phyloP scores from a whole-genome alignment of 331 rosid species.

The Rosa hybrid region DNA sequence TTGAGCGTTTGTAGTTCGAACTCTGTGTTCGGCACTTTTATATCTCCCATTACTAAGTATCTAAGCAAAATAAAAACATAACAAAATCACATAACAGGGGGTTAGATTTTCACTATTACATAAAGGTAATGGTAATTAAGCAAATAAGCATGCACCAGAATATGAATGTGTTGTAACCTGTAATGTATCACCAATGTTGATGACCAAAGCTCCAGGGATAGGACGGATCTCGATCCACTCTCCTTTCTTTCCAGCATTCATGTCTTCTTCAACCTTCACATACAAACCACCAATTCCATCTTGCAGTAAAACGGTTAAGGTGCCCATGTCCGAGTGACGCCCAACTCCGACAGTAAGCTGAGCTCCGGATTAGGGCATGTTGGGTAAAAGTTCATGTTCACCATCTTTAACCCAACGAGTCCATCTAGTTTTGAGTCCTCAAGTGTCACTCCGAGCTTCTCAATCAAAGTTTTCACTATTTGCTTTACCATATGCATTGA shows the following conservation, averaged over 20 bases:
- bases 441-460: slow-evolving; percentile 40
- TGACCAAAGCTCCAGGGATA: slow-evolving; percentile 52
- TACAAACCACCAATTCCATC: slow-evolving; percentile 68
- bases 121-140: neutral
- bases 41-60: slow-evolving; percentile 57
- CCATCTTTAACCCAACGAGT: slow-evolving; percentile 39
- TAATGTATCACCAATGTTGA: slow-evolving; percentile 53
- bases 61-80: neutral
- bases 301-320: slow-evolving; percentile 57
- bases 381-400: slow-evolving; percentile 70
- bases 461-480: slow-evolving; percentile 36
- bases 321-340: slow-evolving; percentile 63
- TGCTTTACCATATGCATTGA: slow-evolving; percentile 38
- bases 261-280: slow-evolving; percentile 46
- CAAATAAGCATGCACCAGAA: neutral
- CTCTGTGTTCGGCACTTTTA: slow-evolving; percentile 57
- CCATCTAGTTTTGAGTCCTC: slow-evolving; percentile 47
- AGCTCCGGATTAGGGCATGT: slow-evolving; percentile 71
- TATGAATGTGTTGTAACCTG: slow-evolving; percentile 36
- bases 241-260: slow-evolving; percentile 22
- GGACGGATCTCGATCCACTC: slow-evolving; percentile 60
- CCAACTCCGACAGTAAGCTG: slow-evolving; percentile 68
- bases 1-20: slow-evolving; percentile 37
- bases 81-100: neutral
- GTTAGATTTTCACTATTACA: neutral